Conservation (phyloP, 805 yeast species). For the Wickerhamiella australiensis region DNA sequence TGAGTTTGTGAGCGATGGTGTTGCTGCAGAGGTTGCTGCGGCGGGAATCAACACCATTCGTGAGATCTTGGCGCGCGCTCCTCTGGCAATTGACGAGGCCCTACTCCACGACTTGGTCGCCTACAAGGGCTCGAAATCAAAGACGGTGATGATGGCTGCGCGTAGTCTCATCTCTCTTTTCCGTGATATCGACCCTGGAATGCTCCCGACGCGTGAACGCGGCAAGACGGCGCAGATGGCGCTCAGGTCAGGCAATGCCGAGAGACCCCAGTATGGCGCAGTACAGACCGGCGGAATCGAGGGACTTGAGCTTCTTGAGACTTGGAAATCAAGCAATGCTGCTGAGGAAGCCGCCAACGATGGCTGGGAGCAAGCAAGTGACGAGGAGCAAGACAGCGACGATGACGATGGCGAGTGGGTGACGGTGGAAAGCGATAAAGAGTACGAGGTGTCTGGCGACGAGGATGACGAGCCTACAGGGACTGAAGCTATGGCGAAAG, state of each 20-base stretch:
- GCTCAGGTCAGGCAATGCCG: conserved; percentile 48
- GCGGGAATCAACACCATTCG: conserved; percentile 95
- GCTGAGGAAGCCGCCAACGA: conserved; percentile 49
- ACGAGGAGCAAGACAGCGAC: conserved; percentile 37
- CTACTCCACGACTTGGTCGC: conserved; percentile 79
- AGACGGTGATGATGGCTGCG: conserved; percentile 91
- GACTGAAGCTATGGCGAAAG: no score
- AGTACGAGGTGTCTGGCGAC: conserved; percentile 23
- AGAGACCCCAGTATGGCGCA: conserved; percentile 35
- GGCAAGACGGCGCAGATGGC: conserved; percentile 88
- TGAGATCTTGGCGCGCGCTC: conserved; percentile 86
- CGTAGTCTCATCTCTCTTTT: conserved; percentile 72
- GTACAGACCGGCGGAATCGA: conserved; percentile 61
- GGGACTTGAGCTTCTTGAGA: conserved; percentile 78
- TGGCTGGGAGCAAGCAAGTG: conserved; percentile 42
- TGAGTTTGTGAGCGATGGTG: conserved; percentile 97
- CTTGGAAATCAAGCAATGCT: conserved; percentile 61
- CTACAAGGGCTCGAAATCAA: conserved; percentile 86
- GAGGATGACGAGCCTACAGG: conserved; percentile 25
- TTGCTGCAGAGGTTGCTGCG: conserved; percentile 93
- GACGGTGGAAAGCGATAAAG: conserved; percentile 58
- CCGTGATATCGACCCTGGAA: conserved; percentile 92
- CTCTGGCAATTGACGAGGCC: conserved; percentile 82
- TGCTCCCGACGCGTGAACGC: conserved; percentile 80
- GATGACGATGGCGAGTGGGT: conserved; percentile 67